Evolutionary conservation across 1,139 yeast genomes (phyloP).

Genomic region (Meyerozyma guilliermondii): DNA sequence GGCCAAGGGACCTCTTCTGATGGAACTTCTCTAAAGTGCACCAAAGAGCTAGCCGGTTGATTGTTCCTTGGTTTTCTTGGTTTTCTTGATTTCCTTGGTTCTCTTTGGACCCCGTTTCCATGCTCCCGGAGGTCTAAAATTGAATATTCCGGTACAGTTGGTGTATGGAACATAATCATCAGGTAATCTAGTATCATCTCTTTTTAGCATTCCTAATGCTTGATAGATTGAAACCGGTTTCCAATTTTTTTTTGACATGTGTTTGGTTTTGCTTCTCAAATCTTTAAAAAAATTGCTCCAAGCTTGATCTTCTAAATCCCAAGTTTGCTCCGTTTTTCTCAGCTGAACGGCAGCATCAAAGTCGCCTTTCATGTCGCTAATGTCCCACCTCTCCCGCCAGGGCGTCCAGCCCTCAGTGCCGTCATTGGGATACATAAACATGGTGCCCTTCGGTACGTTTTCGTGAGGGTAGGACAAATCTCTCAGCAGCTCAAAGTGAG

Average conservation of each 20-base stretch:
- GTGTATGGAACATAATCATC: slow-evolving; percentile 19
- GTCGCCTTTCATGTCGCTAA: no score
- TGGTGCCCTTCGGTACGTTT: background rate
- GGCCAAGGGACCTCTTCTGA: slow-evolving; percentile 65
- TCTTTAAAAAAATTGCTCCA: background rate
- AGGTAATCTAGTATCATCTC: no score
- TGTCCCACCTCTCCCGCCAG: background rate
- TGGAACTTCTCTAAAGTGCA: no score
- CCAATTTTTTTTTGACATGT: no score
- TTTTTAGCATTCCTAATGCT: no score
- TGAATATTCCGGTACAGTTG: slow-evolving; percentile 37
- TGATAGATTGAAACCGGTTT: slow-evolving; percentile 32
- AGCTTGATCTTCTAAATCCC: background rate
- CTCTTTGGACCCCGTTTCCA: slow-evolving; percentile 24
- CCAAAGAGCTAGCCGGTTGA: background rate
- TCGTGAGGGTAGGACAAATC: background rate
- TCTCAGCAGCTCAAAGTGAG: background rate
- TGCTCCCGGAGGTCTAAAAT: slow-evolving; percentile 34
- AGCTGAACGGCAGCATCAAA: background rate
- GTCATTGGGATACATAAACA: slow-evolving; percentile 3
- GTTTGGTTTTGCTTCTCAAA: background rate
- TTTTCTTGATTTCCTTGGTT: background rate
- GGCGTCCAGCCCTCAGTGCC: background rate
- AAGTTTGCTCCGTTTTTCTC: background rate
- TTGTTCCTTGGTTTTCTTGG: background rate